Conservation (phyloP, 352 stramenopile species). For the Phytophthora pinifolia region DNA sequence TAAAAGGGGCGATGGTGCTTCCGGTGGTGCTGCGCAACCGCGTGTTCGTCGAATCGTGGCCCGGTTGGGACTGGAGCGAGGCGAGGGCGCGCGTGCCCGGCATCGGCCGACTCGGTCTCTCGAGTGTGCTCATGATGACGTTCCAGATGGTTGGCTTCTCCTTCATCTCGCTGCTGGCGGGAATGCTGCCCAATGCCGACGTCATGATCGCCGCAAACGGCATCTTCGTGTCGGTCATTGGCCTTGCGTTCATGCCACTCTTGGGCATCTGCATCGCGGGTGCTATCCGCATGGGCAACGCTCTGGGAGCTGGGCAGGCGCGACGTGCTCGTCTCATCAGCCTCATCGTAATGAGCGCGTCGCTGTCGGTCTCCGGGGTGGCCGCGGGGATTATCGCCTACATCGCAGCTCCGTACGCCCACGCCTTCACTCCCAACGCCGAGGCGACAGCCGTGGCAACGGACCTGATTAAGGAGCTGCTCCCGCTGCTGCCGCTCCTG, state of each 20-base stretch:
- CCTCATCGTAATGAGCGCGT: constrained; percentile 32
- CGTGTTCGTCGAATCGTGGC: constrained; percentile 60
- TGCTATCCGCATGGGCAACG: constrained; percentile 60
- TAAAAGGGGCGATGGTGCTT: constrained; percentile 49
- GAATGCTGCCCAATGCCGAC: constrained; percentile 51
- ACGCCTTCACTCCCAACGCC: constrained; percentile 40
- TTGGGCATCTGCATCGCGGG: constrained; percentile 49
- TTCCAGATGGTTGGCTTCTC: constrained; percentile 52
- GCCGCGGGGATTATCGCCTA: constrained; percentile 29
- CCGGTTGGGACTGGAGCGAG: constrained; percentile 45
- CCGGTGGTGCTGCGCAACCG: constrained; percentile 50
- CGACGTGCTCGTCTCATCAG: constrained; percentile 42
- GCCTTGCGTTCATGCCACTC: constrained; percentile 53
- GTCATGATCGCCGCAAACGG: constrained; percentile 52
- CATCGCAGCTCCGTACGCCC: constrained; percentile 39
- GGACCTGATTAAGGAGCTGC: constrained; percentile 33
- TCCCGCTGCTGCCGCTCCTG: constrained; percentile 39
- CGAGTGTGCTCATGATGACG: constrained; percentile 51
- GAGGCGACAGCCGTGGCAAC: constrained; percentile 30
- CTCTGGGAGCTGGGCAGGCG: constrained; percentile 49
- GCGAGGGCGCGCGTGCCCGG: constrained; percentile 40
- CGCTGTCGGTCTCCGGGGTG: constrained; percentile 35
- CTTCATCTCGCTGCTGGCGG: constrained; percentile 51
- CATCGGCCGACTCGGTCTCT: constrained; percentile 39
- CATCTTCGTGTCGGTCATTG: constrained; percentile 49